Evolutionary conservation across 352 stramenopile genomes (phyloP), one percentile per base, ranked within the genome.

Genomic region (Aphanomyces cochlioides): DNA sequence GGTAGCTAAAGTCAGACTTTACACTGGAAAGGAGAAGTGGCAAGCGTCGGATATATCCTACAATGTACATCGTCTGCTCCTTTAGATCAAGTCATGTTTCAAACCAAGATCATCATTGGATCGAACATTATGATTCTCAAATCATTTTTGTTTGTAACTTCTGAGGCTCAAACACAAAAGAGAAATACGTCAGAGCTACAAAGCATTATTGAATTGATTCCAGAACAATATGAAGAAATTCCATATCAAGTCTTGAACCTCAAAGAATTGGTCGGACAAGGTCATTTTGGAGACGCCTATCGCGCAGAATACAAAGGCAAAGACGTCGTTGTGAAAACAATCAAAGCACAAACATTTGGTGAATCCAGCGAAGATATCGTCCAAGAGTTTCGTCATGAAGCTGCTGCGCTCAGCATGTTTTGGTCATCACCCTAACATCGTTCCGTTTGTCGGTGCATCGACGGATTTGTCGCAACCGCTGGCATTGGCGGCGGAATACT

Each of bases 371-470:
- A 90, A 7, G 75, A 74, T 60, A 88, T 92, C 66, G 64, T 89
- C 56, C 78, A 79, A n/a, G 85, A 89, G 64, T 91, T 93, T 63
- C 83, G 88, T 58, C 85, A 93, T 65, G 85, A 93, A 71, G 85
- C 85, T 3, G 83, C 85, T 0, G 80, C 90, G 56, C 73, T 92
- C 39, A 83, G 78, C 67, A 89, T 89, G 82, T 93, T 72, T 93
- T 79, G 85, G 85, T 0, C 80, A 91, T 66, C 85, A 93, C 66
- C 85, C 85, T 12, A 88, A 82, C 48, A 79, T 93, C 53, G 84
- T 93, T 6, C 82, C 83, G 8, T 90, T 93, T 66, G 81, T 91
- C 4, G 85, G 85, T 7, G 85, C 85, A 19, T 90, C 80, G 4
- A 91, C 82, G 2, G 84, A 93, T 48, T 82, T 80, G 6, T 77